Base-by-base conservation (phyloP, 345 rosid genomes). In the Eucalyptus brandiana region DNA sequence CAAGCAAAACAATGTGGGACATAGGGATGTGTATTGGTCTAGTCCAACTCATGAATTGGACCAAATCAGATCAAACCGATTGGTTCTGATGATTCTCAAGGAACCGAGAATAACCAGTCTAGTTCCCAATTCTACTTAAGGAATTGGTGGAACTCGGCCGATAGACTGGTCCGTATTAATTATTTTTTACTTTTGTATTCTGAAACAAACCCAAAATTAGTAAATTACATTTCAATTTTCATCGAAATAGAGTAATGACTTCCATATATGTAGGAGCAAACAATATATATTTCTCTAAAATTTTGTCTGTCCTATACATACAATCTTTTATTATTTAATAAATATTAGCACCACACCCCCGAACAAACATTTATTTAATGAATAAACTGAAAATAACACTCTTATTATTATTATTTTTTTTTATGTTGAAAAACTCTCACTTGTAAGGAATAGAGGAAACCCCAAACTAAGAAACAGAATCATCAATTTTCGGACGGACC, bases 401-500 rank as follows among this genome's bases (percentile, higher is more conserved):
- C 2, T 67, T 32, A 32, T 4, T n/a, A 7, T 65, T 30, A 56
- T 23, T 56, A 17, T 51, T 37, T 37, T 37, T 60, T 26, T 15
- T n/a, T n/a, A n/a, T 16, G 10, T 32, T 32, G 11, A 17, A 9
- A 67, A 67, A 8, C 21, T n/a, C 40, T 4, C 76, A n/a, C 2
- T 67, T 32, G 40, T 3, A 32, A 0, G 76, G 2, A 67, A 13
- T 32, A 67, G 2, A 67, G 18, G 76, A n/a, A 67, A 8, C 62
- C 14, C 10, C 26, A 21, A 65, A 67, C 5, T 15, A n/a, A 30
- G 19, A 16, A 16, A 65, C 5, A 0, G 76, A 65, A 67, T 67
- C 23, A 8, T 34, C 5, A 0, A 7, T 67, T 67, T 16, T 4
- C 0, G 2, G 1, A 32, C 0, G 6, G 6, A 32, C 40, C 40